A percentile compares a stretch with the other conserved stretches of the same genome.
These are phyloP conservation scores for Russula sp. DNA, from an alignment of 768 basidiomycete species.

Conservation along the genomic window DNA sequence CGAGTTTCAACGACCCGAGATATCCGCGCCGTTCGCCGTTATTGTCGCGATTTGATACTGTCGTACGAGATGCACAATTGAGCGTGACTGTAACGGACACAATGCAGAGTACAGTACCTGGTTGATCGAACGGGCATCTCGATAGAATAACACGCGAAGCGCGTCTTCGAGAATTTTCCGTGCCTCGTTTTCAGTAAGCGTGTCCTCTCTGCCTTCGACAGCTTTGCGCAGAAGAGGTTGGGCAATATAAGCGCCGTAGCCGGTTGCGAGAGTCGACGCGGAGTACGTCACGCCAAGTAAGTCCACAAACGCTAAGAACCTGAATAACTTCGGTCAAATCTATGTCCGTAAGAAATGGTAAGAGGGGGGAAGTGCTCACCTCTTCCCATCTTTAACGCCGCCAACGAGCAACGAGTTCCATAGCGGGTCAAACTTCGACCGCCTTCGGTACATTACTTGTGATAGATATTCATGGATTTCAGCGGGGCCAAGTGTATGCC, in stretches of 20 bases:
- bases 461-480: constrained; percentile 93
- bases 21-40: constrained; percentile 67
- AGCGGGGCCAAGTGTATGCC: constrained; percentile 75
- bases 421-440: constrained; percentile 87
- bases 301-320: constrained; percentile 93
- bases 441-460: constrained; percentile 84
- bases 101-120: constrained; percentile 54
- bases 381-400: constrained; percentile 80
- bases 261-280: constrained; percentile 90
- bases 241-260: constrained; percentile 91
- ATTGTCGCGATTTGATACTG: constrained; percentile 96
- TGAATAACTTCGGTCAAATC: constrained; percentile 34
- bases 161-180: constrained; percentile 73
- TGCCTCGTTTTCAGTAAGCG: constrained; percentile 76
- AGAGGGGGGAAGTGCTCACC: constrained; percentile 45
- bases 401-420: constrained; percentile 96
- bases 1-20: constrained; percentile 73
- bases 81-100: constrained; percentile 1
- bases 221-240: constrained; percentile 88
- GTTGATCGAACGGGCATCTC: constrained; percentile 93
- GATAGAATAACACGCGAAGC: constrained; percentile 93
- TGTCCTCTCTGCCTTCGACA: constrained; percentile 77
- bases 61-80: constrained; percentile 9
- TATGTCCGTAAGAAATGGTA: background rate
- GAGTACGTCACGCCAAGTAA: constrained; percentile 95